These are phyloP conservation scores for Boletus sp. DNA, from an alignment of 768 basidiomycete species.

Conservation along the genomic window DNA sequence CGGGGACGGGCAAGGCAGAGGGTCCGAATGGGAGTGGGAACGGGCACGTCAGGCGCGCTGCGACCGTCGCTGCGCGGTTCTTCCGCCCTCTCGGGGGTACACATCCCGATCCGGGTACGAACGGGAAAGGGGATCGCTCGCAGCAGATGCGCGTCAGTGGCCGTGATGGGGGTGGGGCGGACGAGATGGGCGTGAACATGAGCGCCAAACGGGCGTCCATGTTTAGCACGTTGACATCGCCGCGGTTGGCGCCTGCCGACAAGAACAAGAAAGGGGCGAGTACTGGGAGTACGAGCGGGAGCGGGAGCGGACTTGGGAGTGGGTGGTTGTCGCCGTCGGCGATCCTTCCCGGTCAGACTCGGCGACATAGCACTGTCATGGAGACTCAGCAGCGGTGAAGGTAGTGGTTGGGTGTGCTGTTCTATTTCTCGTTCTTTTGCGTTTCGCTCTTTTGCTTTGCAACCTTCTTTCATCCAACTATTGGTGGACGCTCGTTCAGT, in stretches of 20 bases:
- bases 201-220: slow-evolving; percentile 26
- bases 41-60: slow-evolving; percentile 11
- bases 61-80: slow-evolving; percentile 17
- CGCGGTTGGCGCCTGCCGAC: slow-evolving; percentile 3
- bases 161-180: neutral
- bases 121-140: neutral
- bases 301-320: neutral
- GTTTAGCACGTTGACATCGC: slow-evolving; percentile 11
- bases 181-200: slow-evolving; percentile 14
- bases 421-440: neutral
- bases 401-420: neutral
- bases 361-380: slow-evolving; percentile 2
- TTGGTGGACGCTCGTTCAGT: neutral
- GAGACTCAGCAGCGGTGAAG: slow-evolving; percentile 3
- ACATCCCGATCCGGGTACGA: neutral
- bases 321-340: slow-evolving; percentile 4
- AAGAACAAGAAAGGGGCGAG: neutral
- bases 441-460: neutral
- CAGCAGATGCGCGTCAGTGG: neutral
- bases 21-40: neutral
- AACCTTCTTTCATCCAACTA: neutral
- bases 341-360: neutral
- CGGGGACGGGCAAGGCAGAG: neutral
- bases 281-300: neutral
- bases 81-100: slow-evolving; percentile 10